phyloP scores from a whole-genome alignment of 106 monocot species.

The Iris macrosiphon region DNA sequence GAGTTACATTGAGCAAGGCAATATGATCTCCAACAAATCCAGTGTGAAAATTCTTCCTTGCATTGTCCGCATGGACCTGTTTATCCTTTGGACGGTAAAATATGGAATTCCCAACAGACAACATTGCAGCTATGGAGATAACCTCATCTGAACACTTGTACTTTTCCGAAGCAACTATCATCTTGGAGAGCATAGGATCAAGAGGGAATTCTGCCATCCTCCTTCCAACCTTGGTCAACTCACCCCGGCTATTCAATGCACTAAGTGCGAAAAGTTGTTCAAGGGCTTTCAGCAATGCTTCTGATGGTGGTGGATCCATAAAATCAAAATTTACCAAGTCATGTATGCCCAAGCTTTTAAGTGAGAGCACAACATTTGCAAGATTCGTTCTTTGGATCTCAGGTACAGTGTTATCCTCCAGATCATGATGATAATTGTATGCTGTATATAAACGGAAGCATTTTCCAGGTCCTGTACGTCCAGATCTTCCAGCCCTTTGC shows the following conservation, averaged over 20 bases:
- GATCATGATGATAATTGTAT: slow-evolving; percentile 84
- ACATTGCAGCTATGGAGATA: slow-evolving; percentile 74
- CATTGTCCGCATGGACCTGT: slow-evolving; percentile 95
- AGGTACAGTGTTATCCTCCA: slow-evolving; percentile 86
- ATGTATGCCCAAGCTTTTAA: slow-evolving; percentile 84
- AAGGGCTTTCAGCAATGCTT: slow-evolving; percentile 76
- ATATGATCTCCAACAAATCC: slow-evolving; percentile 96
- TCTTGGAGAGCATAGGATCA: slow-evolving; percentile 97
- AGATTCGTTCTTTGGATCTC: slow-evolving; percentile 93
- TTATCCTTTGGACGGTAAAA: slow-evolving; percentile 97
- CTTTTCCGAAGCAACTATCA: slow-evolving; percentile 91
- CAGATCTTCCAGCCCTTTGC: slow-evolving; percentile 94
- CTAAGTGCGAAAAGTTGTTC: slow-evolving; percentile 82
- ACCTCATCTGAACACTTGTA: slow-evolving; percentile 84
- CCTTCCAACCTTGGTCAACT: slow-evolving; percentile 85
- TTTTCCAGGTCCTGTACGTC: slow-evolving; percentile 94
- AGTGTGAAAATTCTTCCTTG: slow-evolving; percentile 81
- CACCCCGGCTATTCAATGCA: slow-evolving; percentile 78
- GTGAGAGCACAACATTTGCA: slow-evolving; percentile 88
- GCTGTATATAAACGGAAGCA: slow-evolving; percentile 86
- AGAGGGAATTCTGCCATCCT: slow-evolving; percentile 94
- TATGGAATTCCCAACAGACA: slow-evolving; percentile 88
- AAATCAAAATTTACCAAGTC: slow-evolving; percentile 93
- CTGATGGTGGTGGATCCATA: slow-evolving; percentile 93
- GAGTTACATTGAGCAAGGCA: slow-evolving; percentile 69